Evolutionary conservation across 371 early-diverging fungal genomes (phyloP), one percentile per base, ranked within the genome.

Genomic region (Mortierella sp.): DNA sequence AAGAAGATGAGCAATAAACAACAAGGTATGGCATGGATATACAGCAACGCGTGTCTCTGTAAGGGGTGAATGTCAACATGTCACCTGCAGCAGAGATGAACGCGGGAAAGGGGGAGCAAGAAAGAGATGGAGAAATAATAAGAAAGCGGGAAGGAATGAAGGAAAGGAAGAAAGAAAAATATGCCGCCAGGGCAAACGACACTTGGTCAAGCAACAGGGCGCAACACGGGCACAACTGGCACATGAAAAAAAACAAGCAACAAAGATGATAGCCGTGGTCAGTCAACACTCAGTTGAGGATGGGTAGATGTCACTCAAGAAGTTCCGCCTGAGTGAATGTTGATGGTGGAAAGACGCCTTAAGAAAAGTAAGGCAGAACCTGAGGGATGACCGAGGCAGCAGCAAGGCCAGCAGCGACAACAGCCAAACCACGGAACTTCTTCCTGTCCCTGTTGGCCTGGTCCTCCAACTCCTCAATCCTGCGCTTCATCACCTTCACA

Each of bases 311-410:
- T 19, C 7, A 19, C 28, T n/a, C 31, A 70, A 34, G 82, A 42
- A 8, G 31, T 5, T 34, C 19, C 68, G 38, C 44, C 42, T 68
- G 38, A 34, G 34, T 19, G 63, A 63, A 65, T 19, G 9, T 63
- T 31, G 19, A 28, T 19, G 24, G 28, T 45, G 47, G 57, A 4
- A 71, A 31, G 9, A 3, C 11, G 45, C 26, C 47, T 78, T 72
- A 86, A 21, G 86, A 80, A 68, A 86, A 86, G 78, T 77, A 86
- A 38, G 86, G 86, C 3, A 86, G 80, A 0, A 82, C 86, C 38
- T 82, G 82, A 31, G 86, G 86, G 24, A 86, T 86, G 54, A 86
- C 82, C 21, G 86, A 57, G 21, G 82, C 86, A 24, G 82, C 86
- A 16, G 82, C 86, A 26, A 86, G 47, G 16, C 81, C 85, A n/a